A percentile compares a stretch with the other conserved stretches of the same genome.
Conservation (phyloP, 371 early-diverging fungal species). For the Funneliformis caledonium region DNA sequence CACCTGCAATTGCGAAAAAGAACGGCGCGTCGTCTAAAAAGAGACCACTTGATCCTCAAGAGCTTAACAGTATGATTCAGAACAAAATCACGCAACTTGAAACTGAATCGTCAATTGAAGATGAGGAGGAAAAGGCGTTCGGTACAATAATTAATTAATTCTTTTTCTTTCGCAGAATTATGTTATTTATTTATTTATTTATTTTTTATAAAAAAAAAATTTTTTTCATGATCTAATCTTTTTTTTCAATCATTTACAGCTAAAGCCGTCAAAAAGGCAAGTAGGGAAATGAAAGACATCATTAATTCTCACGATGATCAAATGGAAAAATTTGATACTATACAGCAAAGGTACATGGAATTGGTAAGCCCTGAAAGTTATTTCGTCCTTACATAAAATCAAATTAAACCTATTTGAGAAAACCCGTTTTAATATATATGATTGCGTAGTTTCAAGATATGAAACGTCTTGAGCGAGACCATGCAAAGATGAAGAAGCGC, state of each 20-base stretch:
- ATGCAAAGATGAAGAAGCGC: constrained; percentile 38
- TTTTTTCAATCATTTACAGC: background rate
- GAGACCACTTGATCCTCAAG: constrained; percentile 37
- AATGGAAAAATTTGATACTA: constrained; percentile 34
- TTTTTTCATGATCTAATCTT: background rate
- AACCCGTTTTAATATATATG: background rate
- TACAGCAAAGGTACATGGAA: constrained; percentile 41
- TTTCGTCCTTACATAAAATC: background rate
- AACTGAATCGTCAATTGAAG: constrained; percentile 39
- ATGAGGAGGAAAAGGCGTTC: constrained; percentile 37
- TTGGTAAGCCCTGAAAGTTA: constrained; percentile 21
- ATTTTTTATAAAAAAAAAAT: background rate
- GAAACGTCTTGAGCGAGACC: constrained; percentile 40
- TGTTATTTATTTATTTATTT: background rate
- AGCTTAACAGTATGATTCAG: constrained; percentile 41
- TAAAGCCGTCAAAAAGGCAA: constrained; percentile 40
- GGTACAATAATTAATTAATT: background rate
- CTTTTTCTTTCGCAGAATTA: background rate
- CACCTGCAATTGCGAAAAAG: constrained; percentile 11
- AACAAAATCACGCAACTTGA: constrained; percentile 39
- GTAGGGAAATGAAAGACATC: constrained; percentile 38
- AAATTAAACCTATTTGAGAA: background rate
- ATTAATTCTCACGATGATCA: constrained; percentile 39
- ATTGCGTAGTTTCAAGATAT: constrained; percentile 39
- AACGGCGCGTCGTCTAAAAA: constrained; percentile 34